A percentile compares a stretch with the other conserved stretches of the same genome.
Evolutionary conservation across 768 basidiomycete genomes (phyloP).

Genomic region (Amanita rimosa): DNA sequence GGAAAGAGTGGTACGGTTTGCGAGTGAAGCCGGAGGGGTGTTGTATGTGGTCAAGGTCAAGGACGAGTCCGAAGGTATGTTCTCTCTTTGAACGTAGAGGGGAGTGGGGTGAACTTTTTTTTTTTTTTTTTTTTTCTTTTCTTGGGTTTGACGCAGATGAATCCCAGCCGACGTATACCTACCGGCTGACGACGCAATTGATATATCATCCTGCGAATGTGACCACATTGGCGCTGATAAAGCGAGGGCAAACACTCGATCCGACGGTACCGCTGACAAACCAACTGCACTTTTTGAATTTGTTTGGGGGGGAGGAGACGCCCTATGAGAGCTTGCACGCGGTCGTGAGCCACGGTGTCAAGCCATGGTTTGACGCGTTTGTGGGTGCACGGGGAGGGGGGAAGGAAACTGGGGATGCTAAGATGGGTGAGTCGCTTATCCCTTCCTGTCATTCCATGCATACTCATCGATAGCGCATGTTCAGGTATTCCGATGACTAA

Average conservation of each 20-base stretch:
- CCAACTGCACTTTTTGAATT: constrained; percentile 87
- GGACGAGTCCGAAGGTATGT: constrained; percentile 64
- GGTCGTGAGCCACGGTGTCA: constrained; percentile 89
- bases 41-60: constrained; percentile 75
- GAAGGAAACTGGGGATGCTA: constrained; percentile 60
- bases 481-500: constrained; percentile 92
- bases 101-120: neutral
- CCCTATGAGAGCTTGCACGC: constrained; percentile 96
- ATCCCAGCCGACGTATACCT: constrained; percentile 46
- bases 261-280: constrained; percentile 64
- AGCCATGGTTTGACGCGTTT: constrained; percentile 98
- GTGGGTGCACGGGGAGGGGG: constrained; percentile 72
- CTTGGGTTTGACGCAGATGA: constrained; percentile 39
- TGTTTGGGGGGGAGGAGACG: constrained; percentile 81
- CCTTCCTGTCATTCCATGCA: neutral
- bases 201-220: constrained; percentile 71
- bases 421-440: constrained; percentile 44
- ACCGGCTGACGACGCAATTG: constrained; percentile 61
- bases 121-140: neutral
- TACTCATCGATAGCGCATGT: neutral
- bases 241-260: constrained; percentile 78
- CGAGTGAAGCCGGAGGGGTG: constrained; percentile 62
- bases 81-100: constrained; percentile 2
- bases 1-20: constrained; percentile 67
- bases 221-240: constrained; percentile 90